Percentiles rank a stretch among this genome's conserved stretches.
Conservation (phyloP, 2,329 filamentous ascomycete genomes). For the Fusarium hostae region DNA sequence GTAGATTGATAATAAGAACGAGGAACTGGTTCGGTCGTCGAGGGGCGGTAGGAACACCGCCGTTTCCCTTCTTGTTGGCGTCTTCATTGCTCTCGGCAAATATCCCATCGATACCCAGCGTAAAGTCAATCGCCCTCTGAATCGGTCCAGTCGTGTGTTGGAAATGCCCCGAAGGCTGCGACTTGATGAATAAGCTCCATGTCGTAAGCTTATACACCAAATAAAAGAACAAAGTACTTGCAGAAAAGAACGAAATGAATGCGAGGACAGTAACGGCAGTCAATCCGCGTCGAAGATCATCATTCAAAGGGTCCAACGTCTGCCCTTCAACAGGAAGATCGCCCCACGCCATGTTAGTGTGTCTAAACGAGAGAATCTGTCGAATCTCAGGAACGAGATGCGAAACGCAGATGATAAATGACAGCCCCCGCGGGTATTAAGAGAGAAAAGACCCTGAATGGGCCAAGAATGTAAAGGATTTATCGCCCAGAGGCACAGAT, state of each 20-base stretch:
- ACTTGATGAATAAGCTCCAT: slow-evolving; percentile 44
- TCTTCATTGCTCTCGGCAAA: slow-evolving; percentile 37
- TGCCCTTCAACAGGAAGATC: slow-evolving; percentile 35
- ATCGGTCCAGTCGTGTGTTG: slow-evolving; percentile 18
- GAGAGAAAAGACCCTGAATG: not conserved
- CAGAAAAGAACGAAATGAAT: slow-evolving; percentile 47
- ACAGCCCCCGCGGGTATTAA: not conserved
- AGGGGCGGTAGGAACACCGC: slow-evolving; percentile 1
- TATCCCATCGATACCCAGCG: slow-evolving; percentile 51
- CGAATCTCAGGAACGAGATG: not conserved
- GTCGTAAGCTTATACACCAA: slow-evolving; percentile 47
- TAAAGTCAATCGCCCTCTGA: slow-evolving; percentile 48
- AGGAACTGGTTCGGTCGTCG: slow-evolving; percentile 72
- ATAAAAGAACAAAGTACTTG: slow-evolving; percentile 47
- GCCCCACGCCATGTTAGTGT: slow-evolving; percentile 39
- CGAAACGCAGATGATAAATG: not conserved
- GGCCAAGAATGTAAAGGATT: not conserved
- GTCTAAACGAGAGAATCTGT: not conserved
- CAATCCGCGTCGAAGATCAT: slow-evolving; percentile 43
- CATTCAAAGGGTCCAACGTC: slow-evolving; percentile 40
- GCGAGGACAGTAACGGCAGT: slow-evolving; percentile 47
- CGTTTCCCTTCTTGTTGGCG: not conserved
- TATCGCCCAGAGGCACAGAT: slow-evolving; percentile 2
- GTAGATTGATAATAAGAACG: slow-evolving; percentile 74
- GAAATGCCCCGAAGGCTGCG: slow-evolving; percentile 6